Base-by-base conservation (phyloP, 148 eudicot genomes). In the Arctostaphylos glauca region DNA sequence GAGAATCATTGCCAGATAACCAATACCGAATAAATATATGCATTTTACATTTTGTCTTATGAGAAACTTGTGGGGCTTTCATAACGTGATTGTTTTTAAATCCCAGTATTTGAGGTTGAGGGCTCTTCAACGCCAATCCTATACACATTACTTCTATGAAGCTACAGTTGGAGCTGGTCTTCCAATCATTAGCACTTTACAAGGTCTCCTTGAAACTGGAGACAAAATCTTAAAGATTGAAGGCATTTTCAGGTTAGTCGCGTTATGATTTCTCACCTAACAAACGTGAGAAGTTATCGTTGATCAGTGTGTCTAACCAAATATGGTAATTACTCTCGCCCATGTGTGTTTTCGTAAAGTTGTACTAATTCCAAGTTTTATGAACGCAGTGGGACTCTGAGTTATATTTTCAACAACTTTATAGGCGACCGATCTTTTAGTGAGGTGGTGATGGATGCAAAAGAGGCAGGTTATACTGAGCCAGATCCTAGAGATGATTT, bases 121-220 rank as follows among this genome's bases (percentile, higher is more conserved):
- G 89, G 88, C 90, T 88, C 90, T 93, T 68, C 98, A 94, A 83
- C 87, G 97, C 41, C 94, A 87, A 86, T 94, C 97, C 54, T 94
- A 92, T 83, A 93, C 99, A 6, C 99, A 94, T 85, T 96, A 96
- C 88, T 96, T 94, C 73, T 96, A 96, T 76, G 99, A 96, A 90
- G 99, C 98, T 83, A 96, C 99, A 81, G 99, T 96, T 67, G 99
- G 99, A 83, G 99, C 99, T 56, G 99, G 99, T 83, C 98, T 96
- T 84, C 99, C 99, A 43, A 96, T 96, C 72, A 92, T 96, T 85
- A 93, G 90, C 89, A 96, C 99, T 71, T 91, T 96, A 84, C 91
- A 91, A 82, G 98, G 95, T 85, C 97, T 96, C 56, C 94, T 91
- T 59, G 96, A 93, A 90, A 96, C 99, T 56, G 99, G 99, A 80